Conservation (phyloP, 1,284 basidiomycete genomes). For the Phylloporus sp. region DNA sequence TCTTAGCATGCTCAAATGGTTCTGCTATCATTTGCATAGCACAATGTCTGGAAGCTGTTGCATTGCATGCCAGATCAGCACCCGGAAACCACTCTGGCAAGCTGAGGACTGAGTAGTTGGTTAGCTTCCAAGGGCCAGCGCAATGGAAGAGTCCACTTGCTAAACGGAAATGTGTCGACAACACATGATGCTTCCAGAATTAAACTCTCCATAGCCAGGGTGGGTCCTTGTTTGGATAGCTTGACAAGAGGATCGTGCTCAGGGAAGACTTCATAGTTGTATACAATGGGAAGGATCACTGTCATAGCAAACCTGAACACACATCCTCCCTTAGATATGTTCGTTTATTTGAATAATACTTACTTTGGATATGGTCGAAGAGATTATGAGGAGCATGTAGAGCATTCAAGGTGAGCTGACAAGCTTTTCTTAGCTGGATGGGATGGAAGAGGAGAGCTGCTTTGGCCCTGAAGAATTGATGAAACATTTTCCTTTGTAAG, state of each 20-base stretch:
- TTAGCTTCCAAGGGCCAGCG: not conserved
- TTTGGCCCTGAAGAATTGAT: conserved; percentile 32
- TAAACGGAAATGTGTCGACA: conserved; percentile 27
- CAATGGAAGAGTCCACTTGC: conserved; percentile 4
- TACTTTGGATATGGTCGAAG: conserved; percentile 24
- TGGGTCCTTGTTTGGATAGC: conserved; percentile 19
- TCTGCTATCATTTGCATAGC: conserved; percentile 24
- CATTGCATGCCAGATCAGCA: conserved; percentile 17
- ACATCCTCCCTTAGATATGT: not conserved
- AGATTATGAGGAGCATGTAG: conserved; percentile 21
- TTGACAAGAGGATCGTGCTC: conserved; percentile 27
- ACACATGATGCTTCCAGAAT: conserved; percentile 25
- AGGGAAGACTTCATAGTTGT: conserved; percentile 27
- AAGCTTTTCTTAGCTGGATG: conserved; percentile 26
- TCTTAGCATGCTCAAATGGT: conserved; percentile 24
- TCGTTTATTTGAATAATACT: not conserved
- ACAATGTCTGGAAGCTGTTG: conserved; percentile 17
- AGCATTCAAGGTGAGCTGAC: conserved; percentile 22
- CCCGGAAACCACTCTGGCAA: conserved; percentile 34
- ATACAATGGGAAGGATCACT: conserved; percentile 30
- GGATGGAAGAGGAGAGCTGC: conserved; percentile 19
- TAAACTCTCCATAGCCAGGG: conserved; percentile 19
- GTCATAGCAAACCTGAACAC: conserved; percentile 24
- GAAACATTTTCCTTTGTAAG: conserved; percentile 27
- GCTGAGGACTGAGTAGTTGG: conserved; percentile 19